Evolutionary conservation across 1,284 basidiomycete species (phyloP).

Genomic region (Cutaneotrichosporon sp.): DNA sequence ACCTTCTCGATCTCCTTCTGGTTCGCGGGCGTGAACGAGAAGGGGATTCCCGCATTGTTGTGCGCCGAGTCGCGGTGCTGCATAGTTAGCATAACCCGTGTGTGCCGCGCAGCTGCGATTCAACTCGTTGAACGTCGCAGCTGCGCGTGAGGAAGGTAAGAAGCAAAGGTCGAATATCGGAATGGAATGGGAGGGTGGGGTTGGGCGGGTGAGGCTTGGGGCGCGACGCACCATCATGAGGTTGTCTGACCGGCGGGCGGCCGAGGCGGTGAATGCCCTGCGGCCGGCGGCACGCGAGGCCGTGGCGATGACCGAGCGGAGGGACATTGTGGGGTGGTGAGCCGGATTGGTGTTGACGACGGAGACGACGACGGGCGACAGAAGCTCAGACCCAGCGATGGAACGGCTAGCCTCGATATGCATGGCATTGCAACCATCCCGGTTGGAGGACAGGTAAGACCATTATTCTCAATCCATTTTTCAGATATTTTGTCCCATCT

Average conservation of each 20-base stretch:
- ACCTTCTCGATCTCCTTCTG: constrained; percentile 81
- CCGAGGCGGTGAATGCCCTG: constrained; percentile 57
- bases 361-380: constrained; percentile 7
- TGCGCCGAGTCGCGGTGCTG: constrained; percentile 91
- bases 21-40: constrained; percentile 81
- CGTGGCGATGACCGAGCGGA: constrained; percentile 39
- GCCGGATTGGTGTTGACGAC: constrained; percentile 7
- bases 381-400: constrained; percentile 8
- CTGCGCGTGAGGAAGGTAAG: neutral
- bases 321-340: constrained; percentile 35
- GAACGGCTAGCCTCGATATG: neutral
- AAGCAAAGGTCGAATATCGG: no score
- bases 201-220: neutral
- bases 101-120: neutral
- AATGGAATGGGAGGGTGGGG: neutral
- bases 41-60: constrained; percentile 91
- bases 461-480: neutral
- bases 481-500: neutral
- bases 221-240: constrained; percentile 60
- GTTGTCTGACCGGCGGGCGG: constrained; percentile 59
- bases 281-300: constrained; percentile 30
- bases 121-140: no score
- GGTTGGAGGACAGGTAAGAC: neutral
- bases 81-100: constrained; percentile 4
- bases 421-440: constrained; percentile 2